A percentile compares a stretch with the other conserved stretches of the same genome.
Evolutionary conservation across 768 basidiomycete genomes (phyloP).

Genomic region (Scleroderma bovista): DNA sequence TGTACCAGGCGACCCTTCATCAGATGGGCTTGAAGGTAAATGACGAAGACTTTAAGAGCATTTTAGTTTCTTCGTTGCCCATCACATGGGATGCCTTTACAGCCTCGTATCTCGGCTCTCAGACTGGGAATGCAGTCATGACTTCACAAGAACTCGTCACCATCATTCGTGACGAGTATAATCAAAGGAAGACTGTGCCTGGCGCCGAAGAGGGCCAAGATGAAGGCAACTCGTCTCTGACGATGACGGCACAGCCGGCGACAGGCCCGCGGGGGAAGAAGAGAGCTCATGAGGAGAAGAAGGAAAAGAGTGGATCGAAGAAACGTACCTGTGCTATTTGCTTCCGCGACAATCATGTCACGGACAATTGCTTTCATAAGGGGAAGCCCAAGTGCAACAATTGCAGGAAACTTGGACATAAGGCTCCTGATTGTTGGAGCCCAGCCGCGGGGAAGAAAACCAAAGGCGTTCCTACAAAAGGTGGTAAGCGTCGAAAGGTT

Average conservation of each 20-base stretch:
- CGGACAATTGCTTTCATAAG: background rate
- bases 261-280: background rate
- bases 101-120: background rate
- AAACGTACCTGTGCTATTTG: background rate
- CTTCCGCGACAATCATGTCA: background rate
- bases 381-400: background rate
- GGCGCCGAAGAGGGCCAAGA: background rate
- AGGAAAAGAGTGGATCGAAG: background rate
- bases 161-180: background rate
- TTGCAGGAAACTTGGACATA: conserved; percentile 1
- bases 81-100: too few species aligned
- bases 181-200: background rate
- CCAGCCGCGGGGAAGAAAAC: background rate
- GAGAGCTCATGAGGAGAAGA: background rate
- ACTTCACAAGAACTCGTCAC: background rate
- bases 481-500: background rate
- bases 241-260: background rate
- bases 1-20: too few species aligned
- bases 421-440: background rate
- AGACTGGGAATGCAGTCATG: background rate
- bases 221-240: background rate
- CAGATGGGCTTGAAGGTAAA: too few species aligned
- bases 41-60: too few species aligned
- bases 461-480: background rate
- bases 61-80: too few species aligned